Percentiles rank a stretch among this genome's conserved stretches.
phyloP scores from a whole-genome alignment of 257 asterid species.

The Nicotiana knightiana region DNA sequence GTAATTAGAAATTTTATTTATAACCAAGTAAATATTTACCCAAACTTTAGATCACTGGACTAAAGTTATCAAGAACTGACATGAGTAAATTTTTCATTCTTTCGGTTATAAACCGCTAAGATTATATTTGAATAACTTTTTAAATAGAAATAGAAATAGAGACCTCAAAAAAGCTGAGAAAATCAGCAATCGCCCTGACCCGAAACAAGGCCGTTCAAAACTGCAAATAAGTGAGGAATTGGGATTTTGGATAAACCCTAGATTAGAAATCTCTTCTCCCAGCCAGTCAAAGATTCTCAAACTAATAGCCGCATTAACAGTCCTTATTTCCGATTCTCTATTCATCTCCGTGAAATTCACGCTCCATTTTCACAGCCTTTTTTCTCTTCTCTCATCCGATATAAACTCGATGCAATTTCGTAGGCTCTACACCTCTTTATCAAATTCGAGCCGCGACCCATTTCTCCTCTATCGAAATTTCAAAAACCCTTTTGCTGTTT shows the following conservation, averaged over 20 bases:
- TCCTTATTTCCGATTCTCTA: not conserved
- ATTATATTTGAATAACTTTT: no score
- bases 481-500: conserved; percentile 32
- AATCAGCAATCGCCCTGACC: not conserved
- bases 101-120: no score
- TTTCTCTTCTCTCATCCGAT: not conserved
- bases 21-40: no score
- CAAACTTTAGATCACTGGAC: no score
- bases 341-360: not conserved
- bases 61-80: no score
- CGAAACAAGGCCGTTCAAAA: not conserved
- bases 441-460: conserved; percentile 37
- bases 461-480: conserved; percentile 26
- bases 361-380: not conserved
- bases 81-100: no score
- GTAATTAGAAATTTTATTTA: no score
- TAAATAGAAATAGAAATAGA: no score
- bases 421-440: conserved; percentile 38
- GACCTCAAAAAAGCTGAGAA: no score
- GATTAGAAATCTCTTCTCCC: not conserved
- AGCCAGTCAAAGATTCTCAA: not conserved
- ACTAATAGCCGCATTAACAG: not conserved
- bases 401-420: conserved; percentile 58
- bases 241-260: conserved; percentile 2
- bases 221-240: not conserved